Conservation (phyloP, 177 flowering plant genomes). For the Vitis hybrid region DNA sequence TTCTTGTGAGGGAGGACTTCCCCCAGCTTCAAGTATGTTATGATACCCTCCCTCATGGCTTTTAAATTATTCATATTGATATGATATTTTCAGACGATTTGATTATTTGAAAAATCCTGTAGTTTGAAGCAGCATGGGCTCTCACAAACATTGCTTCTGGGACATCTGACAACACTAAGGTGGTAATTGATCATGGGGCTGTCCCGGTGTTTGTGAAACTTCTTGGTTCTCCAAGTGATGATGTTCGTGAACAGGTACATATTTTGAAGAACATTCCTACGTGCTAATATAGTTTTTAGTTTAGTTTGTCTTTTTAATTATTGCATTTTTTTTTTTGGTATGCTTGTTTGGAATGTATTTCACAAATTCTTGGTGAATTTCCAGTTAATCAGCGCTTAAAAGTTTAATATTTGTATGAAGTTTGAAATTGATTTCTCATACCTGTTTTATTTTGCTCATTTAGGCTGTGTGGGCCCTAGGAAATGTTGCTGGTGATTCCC, state of each 20-base stretch:
- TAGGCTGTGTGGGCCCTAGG: constrained; percentile 82
- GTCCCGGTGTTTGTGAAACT: constrained; percentile 53
- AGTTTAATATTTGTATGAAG: background rate
- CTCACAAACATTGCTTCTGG: constrained; percentile 55
- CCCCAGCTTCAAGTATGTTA: constrained; percentile 46
- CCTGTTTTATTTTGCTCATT: background rate
- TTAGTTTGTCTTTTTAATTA: background rate
- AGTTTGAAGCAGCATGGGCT: constrained; percentile 63
- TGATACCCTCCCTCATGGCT: background rate
- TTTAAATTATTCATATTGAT: too few relatives aligned
- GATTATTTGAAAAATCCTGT: background rate
- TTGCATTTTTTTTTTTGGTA: background rate
- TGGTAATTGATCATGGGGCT: constrained; percentile 55
- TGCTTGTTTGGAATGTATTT: background rate
- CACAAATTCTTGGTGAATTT: too few relatives aligned
- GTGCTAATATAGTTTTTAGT: background rate
- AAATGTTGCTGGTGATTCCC: constrained; percentile 73
- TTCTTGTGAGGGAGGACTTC: constrained; percentile 50
- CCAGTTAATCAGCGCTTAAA: too few relatives aligned
- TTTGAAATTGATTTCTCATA: background rate
- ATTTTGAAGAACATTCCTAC: background rate
- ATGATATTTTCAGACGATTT: background rate
- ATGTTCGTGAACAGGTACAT: constrained; percentile 53
- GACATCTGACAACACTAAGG: constrained; percentile 52
- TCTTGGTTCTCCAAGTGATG: constrained; percentile 50